Evolutionary conservation across 1,284 basidiomycete genomes (phyloP).

Genomic region (Ustilago trichophora): DNA sequence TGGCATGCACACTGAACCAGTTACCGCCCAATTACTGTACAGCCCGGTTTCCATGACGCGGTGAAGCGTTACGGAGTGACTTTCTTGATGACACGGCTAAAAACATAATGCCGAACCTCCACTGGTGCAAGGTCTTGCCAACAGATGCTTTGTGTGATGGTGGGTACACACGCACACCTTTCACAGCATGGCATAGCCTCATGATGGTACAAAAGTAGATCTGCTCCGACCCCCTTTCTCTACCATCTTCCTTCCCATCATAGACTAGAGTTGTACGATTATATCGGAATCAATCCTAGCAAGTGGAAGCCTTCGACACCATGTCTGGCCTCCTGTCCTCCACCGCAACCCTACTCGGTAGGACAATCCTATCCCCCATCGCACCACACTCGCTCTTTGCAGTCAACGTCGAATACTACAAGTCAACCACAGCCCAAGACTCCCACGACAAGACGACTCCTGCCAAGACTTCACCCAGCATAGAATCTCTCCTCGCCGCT

Average conservation of each 20-base stretch:
- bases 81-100: too few species aligned
- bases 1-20: too few species aligned
- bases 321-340: slow-evolving; percentile 38
- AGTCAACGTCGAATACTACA: slow-evolving; percentile 47
- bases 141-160: neutral
- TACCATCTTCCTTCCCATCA: neutral
- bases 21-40: too few species aligned
- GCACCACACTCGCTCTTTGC: slow-evolving; percentile 41
- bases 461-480: slow-evolving; percentile 12
- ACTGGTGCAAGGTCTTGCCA: too few species aligned
- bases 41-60: too few species aligned
- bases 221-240: too few species aligned
- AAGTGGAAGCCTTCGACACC: neutral
- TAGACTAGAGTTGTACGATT: too few species aligned
- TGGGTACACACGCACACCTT: too few species aligned
- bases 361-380: slow-evolving; percentile 36
- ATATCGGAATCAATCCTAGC: too few species aligned
- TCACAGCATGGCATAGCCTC: slow-evolving; percentile 7
- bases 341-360: slow-evolving; percentile 31
- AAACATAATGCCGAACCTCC: slow-evolving; percentile 8
- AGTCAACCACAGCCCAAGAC: slow-evolving; percentile 4
- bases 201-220: slow-evolving; percentile 1
- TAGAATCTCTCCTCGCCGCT: slow-evolving; percentile 29
- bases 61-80: neutral
- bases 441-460: neutral